Evolutionary conservation across 805 yeast species (phyloP).

Genomic region (Kuraishia capsulata): DNA sequence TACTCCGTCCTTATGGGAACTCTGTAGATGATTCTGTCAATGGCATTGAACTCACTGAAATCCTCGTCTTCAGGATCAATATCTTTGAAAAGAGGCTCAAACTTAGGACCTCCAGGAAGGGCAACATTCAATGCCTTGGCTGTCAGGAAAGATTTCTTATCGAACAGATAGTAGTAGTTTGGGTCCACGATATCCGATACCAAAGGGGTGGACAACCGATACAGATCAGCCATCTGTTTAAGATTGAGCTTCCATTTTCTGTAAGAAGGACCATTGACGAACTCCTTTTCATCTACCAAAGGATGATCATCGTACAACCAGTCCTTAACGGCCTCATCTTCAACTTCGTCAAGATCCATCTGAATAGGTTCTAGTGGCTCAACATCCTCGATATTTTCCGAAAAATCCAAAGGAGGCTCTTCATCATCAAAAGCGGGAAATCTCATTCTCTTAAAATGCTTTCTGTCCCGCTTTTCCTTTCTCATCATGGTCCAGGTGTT

Average conservation of each 20-base stretch:
- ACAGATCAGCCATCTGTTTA: slow-evolving; percentile 53
- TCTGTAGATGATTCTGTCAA: slow-evolving; percentile 81
- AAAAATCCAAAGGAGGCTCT: slow-evolving; percentile 82
- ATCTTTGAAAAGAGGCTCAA: slow-evolving; percentile 75
- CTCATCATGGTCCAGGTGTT: slow-evolving; percentile 90
- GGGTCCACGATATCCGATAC: slow-evolving; percentile 47
- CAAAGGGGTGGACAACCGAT: slow-evolving; percentile 65
- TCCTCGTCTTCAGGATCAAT: slow-evolving; percentile 60
- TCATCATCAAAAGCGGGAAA: slow-evolving; percentile 98
- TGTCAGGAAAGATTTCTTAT: slow-evolving; percentile 72
- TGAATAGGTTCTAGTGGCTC: slow-evolving; percentile 68
- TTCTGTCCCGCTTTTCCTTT: slow-evolving; percentile 83
- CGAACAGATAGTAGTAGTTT: slow-evolving; percentile 64
- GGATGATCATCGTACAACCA: slow-evolving; percentile 84
- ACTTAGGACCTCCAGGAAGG: slow-evolving; percentile 93
- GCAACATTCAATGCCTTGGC: slow-evolving; percentile 86
- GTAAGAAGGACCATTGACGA: slow-evolving; percentile 73
- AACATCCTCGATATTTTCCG: slow-evolving; percentile 66
- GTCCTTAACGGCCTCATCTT: slow-evolving; percentile 51
- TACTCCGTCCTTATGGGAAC: slow-evolving; percentile 73
- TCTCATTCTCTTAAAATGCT: slow-evolving; percentile 83
- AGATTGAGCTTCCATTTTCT: slow-evolving; percentile 58
- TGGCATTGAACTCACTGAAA: slow-evolving; percentile 81
- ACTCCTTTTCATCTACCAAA: slow-evolving; percentile 40
- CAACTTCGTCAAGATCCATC: slow-evolving; percentile 53